These are phyloP conservation scores for Naematelia encephala DNA, from an alignment of 768 basidiomycete species.

Conservation along the genomic window DNA sequence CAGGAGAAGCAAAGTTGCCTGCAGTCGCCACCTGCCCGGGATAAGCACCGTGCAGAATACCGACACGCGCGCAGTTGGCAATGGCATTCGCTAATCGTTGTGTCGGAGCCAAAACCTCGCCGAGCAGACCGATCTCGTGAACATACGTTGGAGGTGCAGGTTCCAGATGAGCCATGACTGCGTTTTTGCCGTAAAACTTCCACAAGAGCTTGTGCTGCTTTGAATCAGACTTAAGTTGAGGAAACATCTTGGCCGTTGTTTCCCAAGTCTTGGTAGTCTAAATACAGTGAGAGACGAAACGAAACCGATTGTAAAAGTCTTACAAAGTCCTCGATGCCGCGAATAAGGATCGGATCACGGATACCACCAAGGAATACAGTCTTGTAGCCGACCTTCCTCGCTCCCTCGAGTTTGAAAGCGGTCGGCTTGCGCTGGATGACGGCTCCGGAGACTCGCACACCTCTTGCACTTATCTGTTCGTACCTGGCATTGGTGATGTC, in stretches of 20 bases:
- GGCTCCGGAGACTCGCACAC: conserved; percentile 10
- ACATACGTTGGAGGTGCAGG: neutral
- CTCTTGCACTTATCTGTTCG: conserved; percentile 4
- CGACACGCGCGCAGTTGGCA: conserved; percentile 2
- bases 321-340: conserved; percentile 13
- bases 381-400: conserved; percentile 12
- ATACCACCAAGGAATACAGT: conserved; percentile 16
- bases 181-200: conserved; percentile 12
- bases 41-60: conserved; percentile 5
- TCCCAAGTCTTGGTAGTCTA: neutral
- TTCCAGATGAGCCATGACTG: conserved; percentile 10
- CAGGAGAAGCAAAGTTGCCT: conserved; percentile 6
- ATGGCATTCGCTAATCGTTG: conserved; percentile 2
- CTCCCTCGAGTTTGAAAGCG: conserved; percentile 17
- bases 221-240: conserved; percentile 1
- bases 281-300: neutral
- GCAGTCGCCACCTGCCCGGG: conserved; percentile 9
- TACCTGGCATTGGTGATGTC: conserved; percentile 8
- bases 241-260: conserved; percentile 4
- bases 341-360: conserved; percentile 18
- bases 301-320: neutral
- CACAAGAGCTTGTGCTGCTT: conserved; percentile 1
- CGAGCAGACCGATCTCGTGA: conserved; percentile 2
- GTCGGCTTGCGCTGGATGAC: conserved; percentile 3
- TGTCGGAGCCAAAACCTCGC: conserved; percentile 2